phyloP scores from a whole-genome alignment of 2,329 filamentous ascomycete species.

The Seiridium cupressi region DNA sequence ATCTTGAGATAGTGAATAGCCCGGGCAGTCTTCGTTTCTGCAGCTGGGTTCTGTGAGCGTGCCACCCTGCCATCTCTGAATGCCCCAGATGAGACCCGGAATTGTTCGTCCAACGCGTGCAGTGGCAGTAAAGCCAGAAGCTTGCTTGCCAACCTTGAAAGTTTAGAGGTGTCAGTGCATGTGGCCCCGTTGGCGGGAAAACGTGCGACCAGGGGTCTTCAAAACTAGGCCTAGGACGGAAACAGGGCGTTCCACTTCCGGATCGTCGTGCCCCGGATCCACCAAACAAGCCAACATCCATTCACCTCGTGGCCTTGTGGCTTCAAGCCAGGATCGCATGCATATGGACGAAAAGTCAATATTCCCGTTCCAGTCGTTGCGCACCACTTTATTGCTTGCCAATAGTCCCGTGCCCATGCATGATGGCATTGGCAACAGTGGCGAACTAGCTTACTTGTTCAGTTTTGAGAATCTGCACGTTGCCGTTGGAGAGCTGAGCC shows the following conservation, averaged over 20 bases:
- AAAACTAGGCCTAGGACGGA: background rate
- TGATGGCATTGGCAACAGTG: background rate
- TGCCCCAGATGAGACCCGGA: no score
- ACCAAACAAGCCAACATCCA: background rate
- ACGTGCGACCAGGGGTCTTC: background rate
- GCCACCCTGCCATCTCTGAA: no score
- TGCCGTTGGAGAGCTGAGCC: background rate
- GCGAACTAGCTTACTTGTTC: background rate
- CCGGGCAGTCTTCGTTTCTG: no score
- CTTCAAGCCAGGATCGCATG: background rate
- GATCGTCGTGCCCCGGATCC: background rate
- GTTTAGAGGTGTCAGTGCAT: background rate
- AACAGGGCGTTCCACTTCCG: background rate
- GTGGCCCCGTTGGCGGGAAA: background rate
- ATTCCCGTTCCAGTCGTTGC: background rate
- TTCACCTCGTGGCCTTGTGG: background rate
- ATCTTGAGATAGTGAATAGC: no score
- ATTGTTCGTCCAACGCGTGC: no score
- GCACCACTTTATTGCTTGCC: background rate
- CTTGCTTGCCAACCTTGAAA: no score
- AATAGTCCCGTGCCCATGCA: background rate
- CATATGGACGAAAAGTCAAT: background rate
- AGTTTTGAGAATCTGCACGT: background rate
- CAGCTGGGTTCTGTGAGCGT: no score
- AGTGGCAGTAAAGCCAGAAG: no score